Evolutionary conservation across 345 rosid genomes (phyloP).

Genomic region (Anacardium occidentale): DNA sequence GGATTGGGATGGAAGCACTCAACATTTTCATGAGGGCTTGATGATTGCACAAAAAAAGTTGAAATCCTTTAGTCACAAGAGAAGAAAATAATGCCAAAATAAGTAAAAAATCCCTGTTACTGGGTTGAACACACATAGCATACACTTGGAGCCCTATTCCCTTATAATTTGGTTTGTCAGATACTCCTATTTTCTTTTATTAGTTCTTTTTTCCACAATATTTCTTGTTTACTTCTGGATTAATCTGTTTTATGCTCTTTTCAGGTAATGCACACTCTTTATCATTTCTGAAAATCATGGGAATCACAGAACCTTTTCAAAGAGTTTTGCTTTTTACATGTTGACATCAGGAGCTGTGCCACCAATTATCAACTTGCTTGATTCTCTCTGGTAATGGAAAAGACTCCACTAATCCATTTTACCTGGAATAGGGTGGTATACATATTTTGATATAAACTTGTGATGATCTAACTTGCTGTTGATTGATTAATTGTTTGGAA

Average conservation of each 20-base stretch:
- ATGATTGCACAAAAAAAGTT: slow-evolving; percentile 43
- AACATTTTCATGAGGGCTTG: slow-evolving; percentile 37
- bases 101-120: not conserved
- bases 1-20: slow-evolving; percentile 35
- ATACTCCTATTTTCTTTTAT: slow-evolving; percentile 4
- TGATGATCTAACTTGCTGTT: not conserved
- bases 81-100: slow-evolving; percentile 32
- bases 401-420: not conserved
- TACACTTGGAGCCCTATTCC: not conserved
- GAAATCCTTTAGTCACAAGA: slow-evolving; percentile 38
- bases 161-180: slow-evolving; percentile 6
- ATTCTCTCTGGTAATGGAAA: not conserved
- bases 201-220: not conserved
- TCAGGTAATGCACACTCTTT: not conserved
- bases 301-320: not conserved
- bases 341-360: not conserved
- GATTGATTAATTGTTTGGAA: not conserved
- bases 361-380: not conserved
- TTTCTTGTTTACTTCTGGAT: not conserved
- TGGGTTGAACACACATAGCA: not conserved
- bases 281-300: slow-evolving; percentile 7
- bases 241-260: not conserved
- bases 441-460: not conserved
- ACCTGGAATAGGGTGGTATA: not conserved
- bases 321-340: not conserved